A percentile compares a stretch with the other conserved stretches of the same genome.
Evolutionary conservation across 2,329 filamentous ascomycete genomes (phyloP).

Genomic region (Sphaerostilbella broomeana): DNA sequence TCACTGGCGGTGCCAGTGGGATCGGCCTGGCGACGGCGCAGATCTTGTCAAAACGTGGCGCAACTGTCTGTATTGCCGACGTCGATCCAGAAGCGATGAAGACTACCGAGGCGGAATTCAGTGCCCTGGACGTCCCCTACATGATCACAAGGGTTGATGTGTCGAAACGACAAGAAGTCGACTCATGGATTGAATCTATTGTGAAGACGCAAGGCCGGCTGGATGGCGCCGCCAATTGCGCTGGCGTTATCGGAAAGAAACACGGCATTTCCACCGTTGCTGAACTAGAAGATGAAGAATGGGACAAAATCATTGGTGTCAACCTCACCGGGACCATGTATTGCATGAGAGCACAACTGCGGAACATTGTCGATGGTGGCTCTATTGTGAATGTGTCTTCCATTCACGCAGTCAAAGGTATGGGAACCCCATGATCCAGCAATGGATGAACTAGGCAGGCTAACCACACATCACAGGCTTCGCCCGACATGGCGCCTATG

Average conservation of each 20-base stretch:
- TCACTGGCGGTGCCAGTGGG: constrained; percentile 30
- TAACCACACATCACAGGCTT: constrained; percentile 19
- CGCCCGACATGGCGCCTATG: constrained; percentile 27
- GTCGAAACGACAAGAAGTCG: constrained; percentile 39
- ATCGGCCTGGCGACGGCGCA: constrained; percentile 37
- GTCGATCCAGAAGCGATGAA: constrained; percentile 28
- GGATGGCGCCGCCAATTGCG: constrained; percentile 48
- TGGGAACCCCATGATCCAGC: neutral
- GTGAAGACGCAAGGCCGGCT: constrained; percentile 42
- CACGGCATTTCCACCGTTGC: constrained; percentile 33
- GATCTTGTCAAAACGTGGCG: constrained; percentile 30
- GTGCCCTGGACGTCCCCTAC: constrained; percentile 18
- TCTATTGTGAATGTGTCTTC: constrained; percentile 54
- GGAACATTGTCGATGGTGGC: constrained; percentile 41
- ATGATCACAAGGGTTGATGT: constrained; percentile 39
- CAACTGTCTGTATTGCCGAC: constrained; percentile 32
- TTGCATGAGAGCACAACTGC: constrained; percentile 38
- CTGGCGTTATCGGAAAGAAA: constrained; percentile 41
- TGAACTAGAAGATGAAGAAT: constrained; percentile 39
- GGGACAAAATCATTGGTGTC: constrained; percentile 39
- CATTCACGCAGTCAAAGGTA: constrained; percentile 38
- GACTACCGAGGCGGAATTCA: constrained; percentile 26
- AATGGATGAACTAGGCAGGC: neutral
- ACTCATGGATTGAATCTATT: constrained; percentile 40
- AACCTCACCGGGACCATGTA: constrained; percentile 45